A percentile compares a stretch with the other conserved stretches of the same genome.
Conservation (phyloP, 768 basidiomycete species). For the Pleurotus platypus region DNA sequence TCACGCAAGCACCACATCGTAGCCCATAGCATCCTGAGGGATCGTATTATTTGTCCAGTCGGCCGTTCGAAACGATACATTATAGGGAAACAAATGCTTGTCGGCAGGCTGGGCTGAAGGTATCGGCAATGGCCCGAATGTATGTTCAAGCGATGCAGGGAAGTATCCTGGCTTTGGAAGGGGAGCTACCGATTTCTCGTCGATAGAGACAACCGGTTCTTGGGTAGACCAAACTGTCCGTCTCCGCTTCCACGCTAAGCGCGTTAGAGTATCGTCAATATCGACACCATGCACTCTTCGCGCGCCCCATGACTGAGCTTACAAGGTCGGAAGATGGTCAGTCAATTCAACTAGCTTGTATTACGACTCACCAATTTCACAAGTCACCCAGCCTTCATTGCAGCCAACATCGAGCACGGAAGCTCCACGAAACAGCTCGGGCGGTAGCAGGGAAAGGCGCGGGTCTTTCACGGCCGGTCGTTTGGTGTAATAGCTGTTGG, state of each 20-base stretch:
- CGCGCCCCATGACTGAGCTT: conserved; percentile 66
- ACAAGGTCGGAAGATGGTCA: not conserved
- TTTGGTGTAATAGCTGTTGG: conserved; percentile 70
- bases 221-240: conserved; percentile 72
- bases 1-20: conserved; percentile 80
- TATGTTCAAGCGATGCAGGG: conserved; percentile 72
- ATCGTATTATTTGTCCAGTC: conserved; percentile 69
- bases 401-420: conserved; percentile 81
- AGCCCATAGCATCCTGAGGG: conserved; percentile 54
- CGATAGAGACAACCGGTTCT: conserved; percentile 25
- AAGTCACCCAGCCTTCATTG: conserved; percentile 83
- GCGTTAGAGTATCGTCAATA: conserved; percentile 74
- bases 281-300: conserved; percentile 78
- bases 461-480: conserved; percentile 58
- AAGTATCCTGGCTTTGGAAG: conserved; percentile 68
- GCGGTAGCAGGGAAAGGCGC: conserved; percentile 60
- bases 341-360: too few species aligned
- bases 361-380: conserved; percentile 66
- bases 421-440: conserved; percentile 46
- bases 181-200: not conserved
- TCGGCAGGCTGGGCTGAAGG: conserved; percentile 36
- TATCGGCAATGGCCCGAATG: conserved; percentile 71
- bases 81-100: conserved; percentile 66
- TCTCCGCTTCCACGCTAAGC: conserved; percentile 71
- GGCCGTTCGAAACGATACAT: conserved; percentile 64